Percentiles rank a stretch among this genome's conserved stretches.
phyloP scores from a whole-genome alignment of 768 basidiomycete species.

The Cystobasidium ongulense region DNA sequence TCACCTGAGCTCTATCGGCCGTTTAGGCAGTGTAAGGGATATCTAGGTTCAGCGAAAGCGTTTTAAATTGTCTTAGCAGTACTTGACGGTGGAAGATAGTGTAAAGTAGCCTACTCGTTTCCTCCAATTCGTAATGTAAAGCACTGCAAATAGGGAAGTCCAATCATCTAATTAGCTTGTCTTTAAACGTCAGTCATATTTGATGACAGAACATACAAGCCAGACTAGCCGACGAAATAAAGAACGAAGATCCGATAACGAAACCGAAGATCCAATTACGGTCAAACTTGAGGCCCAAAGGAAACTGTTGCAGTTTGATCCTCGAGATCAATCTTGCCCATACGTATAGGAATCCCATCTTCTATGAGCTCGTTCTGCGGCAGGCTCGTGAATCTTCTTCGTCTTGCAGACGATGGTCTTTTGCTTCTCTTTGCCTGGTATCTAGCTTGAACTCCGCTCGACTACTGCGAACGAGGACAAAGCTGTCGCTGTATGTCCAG shows the following conservation, averaged over 20 bases:
- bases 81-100: background rate
- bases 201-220: background rate
- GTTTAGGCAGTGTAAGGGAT: conserved; percentile 5
- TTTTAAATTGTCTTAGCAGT: too few species aligned
- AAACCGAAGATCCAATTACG: conserved; percentile 28
- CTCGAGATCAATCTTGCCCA: background rate
- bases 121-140: conserved; percentile 13
- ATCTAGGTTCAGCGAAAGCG: background rate
- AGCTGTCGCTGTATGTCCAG: background rate
- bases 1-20: conserved; percentile 24
- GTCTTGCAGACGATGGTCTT: background rate
- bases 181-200: background rate
- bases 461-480: background rate
- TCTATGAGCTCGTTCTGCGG: background rate
- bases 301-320: conserved; percentile 2
- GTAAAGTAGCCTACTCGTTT: background rate
- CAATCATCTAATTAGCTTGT: background rate
- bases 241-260: conserved; percentile 27
- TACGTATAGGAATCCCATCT: background rate
- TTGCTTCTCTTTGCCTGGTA: background rate
- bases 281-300: conserved; percentile 19
- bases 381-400: too few species aligned
- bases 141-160: background rate
- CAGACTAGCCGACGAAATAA: conserved; percentile 22
- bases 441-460: background rate